These are phyloP conservation scores for Fraxinus excelsior DNA, from an alignment of 257 asterid genomes.

Conservation along the genomic window DNA sequence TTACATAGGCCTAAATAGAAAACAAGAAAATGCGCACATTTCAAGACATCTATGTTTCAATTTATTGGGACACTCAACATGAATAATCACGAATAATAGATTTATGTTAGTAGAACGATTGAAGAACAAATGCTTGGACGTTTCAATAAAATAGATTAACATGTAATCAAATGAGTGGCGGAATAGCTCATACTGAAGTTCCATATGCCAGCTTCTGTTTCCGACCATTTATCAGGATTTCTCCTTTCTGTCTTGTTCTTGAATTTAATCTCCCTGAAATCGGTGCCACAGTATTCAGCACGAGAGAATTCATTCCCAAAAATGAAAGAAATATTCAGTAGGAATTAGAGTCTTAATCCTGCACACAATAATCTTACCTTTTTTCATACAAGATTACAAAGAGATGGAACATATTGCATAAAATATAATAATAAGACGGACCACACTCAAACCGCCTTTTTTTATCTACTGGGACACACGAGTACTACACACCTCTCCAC, in stretches of 20 bases:
- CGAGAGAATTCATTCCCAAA: background rate
- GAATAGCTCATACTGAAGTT: conserved; percentile 45
- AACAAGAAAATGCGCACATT: background rate
- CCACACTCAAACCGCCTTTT: too few species aligned
- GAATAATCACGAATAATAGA: background rate
- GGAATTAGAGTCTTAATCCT: background rate
- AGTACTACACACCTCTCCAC: too few species aligned
- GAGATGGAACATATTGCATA: background rate
- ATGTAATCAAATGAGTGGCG: background rate
- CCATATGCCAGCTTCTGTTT: conserved; percentile 55
- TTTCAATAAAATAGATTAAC: background rate
- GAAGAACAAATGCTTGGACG: background rate
- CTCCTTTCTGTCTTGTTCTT: conserved; percentile 44
- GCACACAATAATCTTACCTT: background rate
- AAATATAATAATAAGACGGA: too few species aligned
- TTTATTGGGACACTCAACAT: background rate
- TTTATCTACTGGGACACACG: too few species aligned
- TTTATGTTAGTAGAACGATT: background rate
- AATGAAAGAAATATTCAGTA: background rate
- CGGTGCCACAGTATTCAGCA: background rate
- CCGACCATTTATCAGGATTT: conserved; percentile 51
- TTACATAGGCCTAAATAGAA: conserved; percentile 50
- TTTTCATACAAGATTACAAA: background rate
- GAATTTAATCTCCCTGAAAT: conserved; percentile 54
- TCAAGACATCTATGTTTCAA: too few species aligned